phyloP scores from a whole-genome alignment of 257 asterid species.

The Solanum virginianum region DNA sequence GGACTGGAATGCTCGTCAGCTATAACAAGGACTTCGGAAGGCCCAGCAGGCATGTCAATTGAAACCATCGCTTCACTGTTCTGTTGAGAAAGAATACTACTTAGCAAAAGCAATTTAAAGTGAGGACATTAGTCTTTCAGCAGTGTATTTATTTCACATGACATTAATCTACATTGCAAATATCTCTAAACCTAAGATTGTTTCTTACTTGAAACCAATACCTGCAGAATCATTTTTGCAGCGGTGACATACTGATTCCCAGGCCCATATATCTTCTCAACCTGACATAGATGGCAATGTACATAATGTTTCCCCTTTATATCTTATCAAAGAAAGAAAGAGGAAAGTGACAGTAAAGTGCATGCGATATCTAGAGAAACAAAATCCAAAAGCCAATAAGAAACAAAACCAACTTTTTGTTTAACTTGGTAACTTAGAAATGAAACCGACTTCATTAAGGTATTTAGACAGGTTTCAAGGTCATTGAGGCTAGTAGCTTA shows the following conservation, averaged over 20 bases:
- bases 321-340: background rate
- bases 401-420: background rate
- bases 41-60: slow-evolving; percentile 99
- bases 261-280: slow-evolving; percentile 93
- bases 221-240: slow-evolving; percentile 97
- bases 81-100: slow-evolving; percentile 30
- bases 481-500: background rate
- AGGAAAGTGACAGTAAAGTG: background rate
- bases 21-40: slow-evolving; percentile 98
- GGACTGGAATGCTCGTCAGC: slow-evolving; percentile 86
- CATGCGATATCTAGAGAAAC: background rate
- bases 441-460: background rate
- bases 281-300: slow-evolving; percentile 31
- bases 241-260: slow-evolving; percentile 99
- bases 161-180: background rate
- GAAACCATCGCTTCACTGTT: slow-evolving; percentile 97
- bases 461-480: background rate
- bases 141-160: background rate
- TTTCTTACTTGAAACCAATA: slow-evolving; percentile 5
- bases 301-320: background rate
- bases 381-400: background rate
- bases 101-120: background rate
- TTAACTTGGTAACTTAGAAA: background rate
- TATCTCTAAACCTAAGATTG: background rate
- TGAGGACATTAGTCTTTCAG: slow-evolving; percentile 5